Evolutionary conservation across 768 basidiomycete genomes (phyloP).

Genomic region (Tephrocybe rancida): DNA sequence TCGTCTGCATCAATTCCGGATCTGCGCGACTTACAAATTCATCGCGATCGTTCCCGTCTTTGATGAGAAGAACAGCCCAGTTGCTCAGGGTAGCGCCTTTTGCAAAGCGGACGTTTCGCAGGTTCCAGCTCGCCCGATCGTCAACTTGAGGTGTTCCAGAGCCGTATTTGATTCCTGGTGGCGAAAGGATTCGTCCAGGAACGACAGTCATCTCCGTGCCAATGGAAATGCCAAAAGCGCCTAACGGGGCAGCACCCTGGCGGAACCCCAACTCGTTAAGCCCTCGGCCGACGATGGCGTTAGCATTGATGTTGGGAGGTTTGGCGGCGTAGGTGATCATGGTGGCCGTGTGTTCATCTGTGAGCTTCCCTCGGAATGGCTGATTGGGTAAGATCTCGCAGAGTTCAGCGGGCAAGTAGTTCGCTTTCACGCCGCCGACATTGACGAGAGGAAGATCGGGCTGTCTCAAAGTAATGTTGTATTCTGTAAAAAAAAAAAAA

Average conservation of each 20-base stretch:
- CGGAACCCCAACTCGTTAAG: constrained; percentile 63
- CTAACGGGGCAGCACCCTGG: constrained; percentile 39
- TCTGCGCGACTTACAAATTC: constrained; percentile 63
- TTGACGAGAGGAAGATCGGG: constrained; percentile 62
- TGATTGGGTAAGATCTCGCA: constrained; percentile 73
- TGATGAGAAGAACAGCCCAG: constrained; percentile 73
- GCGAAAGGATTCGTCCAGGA: constrained; percentile 67
- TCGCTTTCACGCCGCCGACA: constrained; percentile 50
- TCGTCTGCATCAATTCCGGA: constrained; percentile 44
- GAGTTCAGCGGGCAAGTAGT: constrained; percentile 68
- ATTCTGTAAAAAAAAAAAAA: constrained; percentile 44
- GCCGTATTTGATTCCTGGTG: constrained; percentile 67
- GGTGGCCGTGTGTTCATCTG: constrained; percentile 64
- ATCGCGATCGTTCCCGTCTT: constrained; percentile 54
- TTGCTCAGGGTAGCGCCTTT: constrained; percentile 54
- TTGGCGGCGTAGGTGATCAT: constrained; percentile 79
- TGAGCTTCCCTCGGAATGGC: constrained; percentile 69
- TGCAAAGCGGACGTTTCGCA: constrained; percentile 65
- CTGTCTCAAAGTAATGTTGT: constrained; percentile 51
- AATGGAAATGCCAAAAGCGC: constrained; percentile 65
- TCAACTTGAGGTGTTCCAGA: constrained; percentile 44
- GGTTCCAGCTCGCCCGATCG: constrained; percentile 78
- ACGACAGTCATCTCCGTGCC: constrained; percentile 65
- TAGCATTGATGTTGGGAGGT: constrained; percentile 69
- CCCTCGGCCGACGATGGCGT: constrained; percentile 61